A percentile compares a stretch with the other conserved stretches of the same genome.
phyloP scores from a whole-genome alignment of 371 early-diverging fungal species.

The Lichtheimia corymbifera region DNA sequence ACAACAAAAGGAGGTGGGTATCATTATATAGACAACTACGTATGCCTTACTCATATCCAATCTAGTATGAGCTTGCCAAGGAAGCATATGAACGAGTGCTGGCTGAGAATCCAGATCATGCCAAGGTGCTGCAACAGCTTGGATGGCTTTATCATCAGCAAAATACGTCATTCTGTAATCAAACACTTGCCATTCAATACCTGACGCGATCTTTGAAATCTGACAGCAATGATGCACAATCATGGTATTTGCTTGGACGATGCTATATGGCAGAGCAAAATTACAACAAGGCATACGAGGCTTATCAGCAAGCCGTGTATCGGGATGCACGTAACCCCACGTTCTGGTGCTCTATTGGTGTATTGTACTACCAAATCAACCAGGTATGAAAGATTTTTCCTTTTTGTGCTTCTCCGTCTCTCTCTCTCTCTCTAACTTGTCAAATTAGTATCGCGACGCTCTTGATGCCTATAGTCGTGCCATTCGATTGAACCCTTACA shows the following conservation, averaged over 20 bases:
- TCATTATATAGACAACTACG: neutral
- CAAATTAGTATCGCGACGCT: constrained; percentile 88
- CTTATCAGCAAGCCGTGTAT: constrained; percentile 97
- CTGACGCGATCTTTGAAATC: constrained; percentile 84
- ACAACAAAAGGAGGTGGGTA: constrained; percentile 83
- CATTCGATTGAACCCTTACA: constrained; percentile 90
- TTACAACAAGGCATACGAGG: constrained; percentile 95
- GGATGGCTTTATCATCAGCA: constrained; percentile 95
- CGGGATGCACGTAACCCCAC: constrained; percentile 94
- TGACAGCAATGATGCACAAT: constrained; percentile 91
- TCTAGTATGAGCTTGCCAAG: constrained; percentile 75
- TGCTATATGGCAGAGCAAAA: constrained; percentile 96
- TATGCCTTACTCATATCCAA: neutral
- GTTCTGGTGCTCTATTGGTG: constrained; percentile 99
- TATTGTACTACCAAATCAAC: constrained; percentile 95
- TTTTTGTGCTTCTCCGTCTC: too few relatives aligned
- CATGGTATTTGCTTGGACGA: constrained; percentile 94
- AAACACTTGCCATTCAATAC: constrained; percentile 82
- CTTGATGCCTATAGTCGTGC: constrained; percentile 97
- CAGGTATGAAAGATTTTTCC: constrained; percentile 42
- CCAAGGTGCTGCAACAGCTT: constrained; percentile 94
- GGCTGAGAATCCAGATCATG: constrained; percentile 87
- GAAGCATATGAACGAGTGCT: constrained; percentile 94
- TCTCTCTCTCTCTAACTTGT: too few relatives aligned
- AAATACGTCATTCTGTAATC: constrained; percentile 77